Percentiles rank a stretch among this genome's conserved stretches.
phyloP scores from a whole-genome alignment of 208 protist species.

The Acanthamoeba sp. region DNA sequence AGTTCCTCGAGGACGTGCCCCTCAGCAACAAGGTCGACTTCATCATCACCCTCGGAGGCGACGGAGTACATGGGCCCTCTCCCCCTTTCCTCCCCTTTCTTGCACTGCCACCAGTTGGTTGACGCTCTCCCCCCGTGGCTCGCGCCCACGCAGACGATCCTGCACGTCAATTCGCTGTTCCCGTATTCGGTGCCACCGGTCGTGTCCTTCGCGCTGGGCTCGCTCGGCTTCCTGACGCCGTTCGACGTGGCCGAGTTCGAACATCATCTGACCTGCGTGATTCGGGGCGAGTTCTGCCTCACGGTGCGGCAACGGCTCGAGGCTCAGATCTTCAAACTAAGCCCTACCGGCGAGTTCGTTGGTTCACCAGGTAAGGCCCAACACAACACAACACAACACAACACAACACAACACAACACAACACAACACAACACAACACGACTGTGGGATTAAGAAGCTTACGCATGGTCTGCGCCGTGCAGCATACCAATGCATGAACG shows the following conservation, averaged over 20 bases:
- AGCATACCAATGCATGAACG: conserved; percentile 84
- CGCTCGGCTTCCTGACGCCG: conserved; percentile 88
- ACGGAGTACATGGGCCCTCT: too few species aligned
- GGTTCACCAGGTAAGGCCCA: background rate
- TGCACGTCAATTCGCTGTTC: conserved; percentile 78
- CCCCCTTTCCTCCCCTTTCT: too few species aligned
- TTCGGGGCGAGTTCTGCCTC: conserved; percentile 25
- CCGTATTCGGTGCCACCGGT: conserved; percentile 84
- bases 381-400: background rate
- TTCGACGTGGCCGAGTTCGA: conserved; percentile 76
- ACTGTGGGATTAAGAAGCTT: background rate
- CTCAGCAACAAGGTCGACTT: conserved; percentile 83
- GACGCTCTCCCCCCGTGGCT: conserved; percentile 36
- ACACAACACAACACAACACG: background rate
- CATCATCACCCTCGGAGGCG: conserved; percentile 88
- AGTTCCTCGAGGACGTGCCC: conserved; percentile 52
- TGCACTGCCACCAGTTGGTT: conserved; percentile 21
- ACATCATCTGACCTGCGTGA: conserved; percentile 8
- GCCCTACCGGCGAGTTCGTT: conserved; percentile 8
- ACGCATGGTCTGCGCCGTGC: background rate
- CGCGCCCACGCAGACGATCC: conserved; percentile 68
- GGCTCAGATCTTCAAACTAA: conserved; percentile 43
- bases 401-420: background rate
- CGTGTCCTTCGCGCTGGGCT: conserved; percentile 88
- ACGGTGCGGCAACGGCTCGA: conserved; percentile 41